These are phyloP conservation scores for Backusella australiensis DNA, from an alignment of 192 early-diverging fungal genomes.

Conservation along the genomic window DNA sequence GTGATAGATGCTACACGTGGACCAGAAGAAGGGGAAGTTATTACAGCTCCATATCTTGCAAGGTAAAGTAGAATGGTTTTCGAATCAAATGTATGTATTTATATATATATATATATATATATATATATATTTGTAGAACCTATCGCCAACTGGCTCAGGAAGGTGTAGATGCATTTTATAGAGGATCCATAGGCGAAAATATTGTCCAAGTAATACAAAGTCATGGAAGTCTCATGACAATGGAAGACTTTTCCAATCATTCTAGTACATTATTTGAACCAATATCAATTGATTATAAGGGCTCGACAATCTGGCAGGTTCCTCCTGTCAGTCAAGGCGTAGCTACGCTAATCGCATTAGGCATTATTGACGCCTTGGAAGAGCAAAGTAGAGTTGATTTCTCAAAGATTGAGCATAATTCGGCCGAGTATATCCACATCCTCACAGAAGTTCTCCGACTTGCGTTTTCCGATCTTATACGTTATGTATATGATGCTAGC, in stretches of 20 bases:
- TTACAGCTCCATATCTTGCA: constrained; percentile 52
- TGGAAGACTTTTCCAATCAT: constrained; percentile 63
- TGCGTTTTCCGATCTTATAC: constrained; percentile 70
- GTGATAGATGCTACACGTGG: constrained; percentile 45
- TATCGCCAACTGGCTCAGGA: constrained; percentile 54
- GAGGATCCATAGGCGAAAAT: constrained; percentile 59
- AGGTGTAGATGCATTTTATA: constrained; percentile 67
- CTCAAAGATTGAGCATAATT: constrained; percentile 46
- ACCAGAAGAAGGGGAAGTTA: constrained; percentile 59
- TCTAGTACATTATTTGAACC: constrained; percentile 49
- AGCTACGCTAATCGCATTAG: constrained; percentile 66
- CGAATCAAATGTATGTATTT: not conserved
- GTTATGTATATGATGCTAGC: constrained; percentile 63
- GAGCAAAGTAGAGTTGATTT: constrained; percentile 35
- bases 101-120: too few relatives aligned
- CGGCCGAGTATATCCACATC: constrained; percentile 62
- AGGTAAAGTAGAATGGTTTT: constrained; percentile 30
- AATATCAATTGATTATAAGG: constrained; percentile 59
- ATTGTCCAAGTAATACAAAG: constrained; percentile 54
- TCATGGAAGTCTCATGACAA: constrained; percentile 60
- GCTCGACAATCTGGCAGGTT: constrained; percentile 58
- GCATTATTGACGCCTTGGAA: constrained; percentile 60
- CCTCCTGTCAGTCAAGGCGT: constrained; percentile 75
- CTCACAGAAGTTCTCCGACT: constrained; percentile 66
- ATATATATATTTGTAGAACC: constrained; percentile 44